These are phyloP conservation scores for Populus nigra DNA, from an alignment of 345 rosid species.

Conservation along the genomic window DNA sequence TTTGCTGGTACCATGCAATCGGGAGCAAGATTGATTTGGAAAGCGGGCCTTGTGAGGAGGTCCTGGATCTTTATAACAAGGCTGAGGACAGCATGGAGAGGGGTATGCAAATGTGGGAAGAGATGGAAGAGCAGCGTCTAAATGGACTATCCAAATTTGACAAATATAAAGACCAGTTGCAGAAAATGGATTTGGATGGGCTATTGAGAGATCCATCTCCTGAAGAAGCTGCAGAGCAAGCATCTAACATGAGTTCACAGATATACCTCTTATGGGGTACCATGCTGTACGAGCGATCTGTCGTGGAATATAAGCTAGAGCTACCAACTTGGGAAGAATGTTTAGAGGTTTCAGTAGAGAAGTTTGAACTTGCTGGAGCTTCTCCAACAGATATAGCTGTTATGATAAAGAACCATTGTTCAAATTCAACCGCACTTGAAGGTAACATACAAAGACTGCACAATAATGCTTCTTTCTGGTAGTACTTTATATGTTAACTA, in stretches of 20 bases:
- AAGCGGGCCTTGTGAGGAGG: slow-evolving; percentile 66
- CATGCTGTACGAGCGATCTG: slow-evolving; percentile 86
- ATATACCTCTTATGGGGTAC: slow-evolving; percentile 95
- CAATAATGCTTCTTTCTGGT: neutral
- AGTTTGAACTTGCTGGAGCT: slow-evolving; percentile 98
- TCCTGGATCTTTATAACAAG: slow-evolving; percentile 84
- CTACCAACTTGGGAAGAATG: slow-evolving; percentile 98
- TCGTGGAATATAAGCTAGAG: slow-evolving; percentile 84
- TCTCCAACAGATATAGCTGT: slow-evolving; percentile 93
- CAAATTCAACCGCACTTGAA: slow-evolving; percentile 77
- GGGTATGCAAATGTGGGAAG: slow-evolving; percentile 99
- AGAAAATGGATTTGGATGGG: slow-evolving; percentile 65
- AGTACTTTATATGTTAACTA: neutral
- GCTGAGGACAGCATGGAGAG: slow-evolving; percentile 96
- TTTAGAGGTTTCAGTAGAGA: slow-evolving; percentile 93
- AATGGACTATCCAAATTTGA: slow-evolving; percentile 86
- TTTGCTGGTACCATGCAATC: slow-evolving; percentile 83
- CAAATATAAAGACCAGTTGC: slow-evolving; percentile 54
- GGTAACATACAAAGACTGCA: slow-evolving; percentile 42
- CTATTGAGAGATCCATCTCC: slow-evolving; percentile 55
- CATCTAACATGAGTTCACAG: slow-evolving; percentile 82
- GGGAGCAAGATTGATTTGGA: slow-evolving; percentile 64
- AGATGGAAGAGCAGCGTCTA: slow-evolving; percentile 78
- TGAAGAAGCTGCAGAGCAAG: slow-evolving; percentile 79
- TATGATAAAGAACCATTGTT: slow-evolving; percentile 96